phyloP scores from a whole-genome alignment of 2,329 filamentous ascomycete genomes.

The Xylaria arbuscula region DNA sequence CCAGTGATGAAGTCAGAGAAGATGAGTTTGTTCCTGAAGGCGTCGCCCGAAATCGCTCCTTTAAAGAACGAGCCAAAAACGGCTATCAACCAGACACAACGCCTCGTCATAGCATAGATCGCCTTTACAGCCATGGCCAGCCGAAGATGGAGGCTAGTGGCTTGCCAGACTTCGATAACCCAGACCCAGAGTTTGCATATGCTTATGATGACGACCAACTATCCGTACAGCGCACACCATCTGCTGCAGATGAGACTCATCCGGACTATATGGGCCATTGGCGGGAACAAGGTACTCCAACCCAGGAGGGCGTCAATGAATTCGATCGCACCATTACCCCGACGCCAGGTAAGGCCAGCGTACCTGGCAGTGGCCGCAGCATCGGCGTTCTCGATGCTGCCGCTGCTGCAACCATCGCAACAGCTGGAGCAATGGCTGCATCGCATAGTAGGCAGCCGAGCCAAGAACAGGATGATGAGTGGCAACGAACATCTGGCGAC shows the following conservation, averaged over 20 bases:
- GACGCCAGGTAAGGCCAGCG: conserved; percentile 46
- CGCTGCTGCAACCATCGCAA: conserved; percentile 65
- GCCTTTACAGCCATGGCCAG: conserved; percentile 62
- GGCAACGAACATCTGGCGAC: conserved; percentile 70
- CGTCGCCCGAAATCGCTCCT: conserved; percentile 70
- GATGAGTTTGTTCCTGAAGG: conserved; percentile 61
- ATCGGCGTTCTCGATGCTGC: conserved; percentile 59
- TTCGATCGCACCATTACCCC: conserved; percentile 49
- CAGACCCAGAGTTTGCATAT: conserved; percentile 82
- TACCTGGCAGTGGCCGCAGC: conserved; percentile 52
- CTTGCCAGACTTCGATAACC: conserved; percentile 74
- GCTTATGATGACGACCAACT: conserved; percentile 59
- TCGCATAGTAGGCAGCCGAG: conserved; percentile 65
- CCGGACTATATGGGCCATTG: conserved; percentile 48
- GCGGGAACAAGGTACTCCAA: conserved; percentile 50
- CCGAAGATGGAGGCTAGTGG: conserved; percentile 74
- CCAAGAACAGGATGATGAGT: conserved; percentile 72
- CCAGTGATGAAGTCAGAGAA: conserved; percentile 50
- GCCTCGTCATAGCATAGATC: conserved; percentile 69
- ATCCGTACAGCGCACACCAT: conserved; percentile 80
- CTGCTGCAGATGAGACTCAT: conserved; percentile 74
- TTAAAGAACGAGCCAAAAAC: conserved; percentile 72
- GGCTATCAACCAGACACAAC: conserved; percentile 66
- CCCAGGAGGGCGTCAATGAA: conserved; percentile 47
- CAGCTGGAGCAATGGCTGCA: conserved; percentile 59